phyloP scores from a whole-genome alignment of 345 rosid genomes.

The Euphorbia lathyris region DNA sequence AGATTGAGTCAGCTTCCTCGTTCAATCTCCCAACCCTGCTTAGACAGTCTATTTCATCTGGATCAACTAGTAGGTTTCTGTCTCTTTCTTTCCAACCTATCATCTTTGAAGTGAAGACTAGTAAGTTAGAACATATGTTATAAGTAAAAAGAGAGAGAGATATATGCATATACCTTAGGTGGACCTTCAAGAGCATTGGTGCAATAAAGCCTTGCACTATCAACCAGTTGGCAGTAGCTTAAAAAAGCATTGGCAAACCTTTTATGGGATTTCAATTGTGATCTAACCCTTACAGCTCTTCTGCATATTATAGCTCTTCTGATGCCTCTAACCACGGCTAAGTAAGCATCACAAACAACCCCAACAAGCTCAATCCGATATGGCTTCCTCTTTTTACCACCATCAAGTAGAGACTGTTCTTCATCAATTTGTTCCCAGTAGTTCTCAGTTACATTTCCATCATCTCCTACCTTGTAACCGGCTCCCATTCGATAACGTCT shows the following conservation, averaged over 20 bases:
- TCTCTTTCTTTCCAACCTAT: constrained; percentile 97
- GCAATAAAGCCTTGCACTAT: constrained; percentile 77
- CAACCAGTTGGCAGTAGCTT: constrained; percentile 64
- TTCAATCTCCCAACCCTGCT: constrained; percentile 60
- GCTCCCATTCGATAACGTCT: constrained; percentile 70
- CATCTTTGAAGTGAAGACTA: too few relatives aligned
- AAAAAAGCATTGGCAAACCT: constrained; percentile 81
- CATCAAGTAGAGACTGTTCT: constrained; percentile 32
- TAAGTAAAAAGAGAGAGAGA: too few relatives aligned
- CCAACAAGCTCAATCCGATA: constrained; percentile 81
- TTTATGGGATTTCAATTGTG: constrained; percentile 81
- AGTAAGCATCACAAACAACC: constrained; percentile 86
- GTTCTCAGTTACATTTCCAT: constrained; percentile 59
- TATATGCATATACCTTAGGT: constrained; percentile 84
- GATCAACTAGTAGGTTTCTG: constrained; percentile 80
- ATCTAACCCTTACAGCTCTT: constrained; percentile 82
- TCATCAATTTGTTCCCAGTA: constrained; percentile 68
- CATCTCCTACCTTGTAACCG: constrained; percentile 63
- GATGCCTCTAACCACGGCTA: constrained; percentile 85
- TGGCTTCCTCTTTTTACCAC: constrained; percentile 44
- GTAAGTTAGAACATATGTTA: too few relatives aligned
- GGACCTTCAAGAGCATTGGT: constrained; percentile 73
- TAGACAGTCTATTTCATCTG: constrained; percentile 71
- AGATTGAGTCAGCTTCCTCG: constrained; percentile 75
- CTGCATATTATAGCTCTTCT: constrained; percentile 79